Conservation (phyloP, 176 grass and related monocot species). For the Triticum urartu region DNA sequence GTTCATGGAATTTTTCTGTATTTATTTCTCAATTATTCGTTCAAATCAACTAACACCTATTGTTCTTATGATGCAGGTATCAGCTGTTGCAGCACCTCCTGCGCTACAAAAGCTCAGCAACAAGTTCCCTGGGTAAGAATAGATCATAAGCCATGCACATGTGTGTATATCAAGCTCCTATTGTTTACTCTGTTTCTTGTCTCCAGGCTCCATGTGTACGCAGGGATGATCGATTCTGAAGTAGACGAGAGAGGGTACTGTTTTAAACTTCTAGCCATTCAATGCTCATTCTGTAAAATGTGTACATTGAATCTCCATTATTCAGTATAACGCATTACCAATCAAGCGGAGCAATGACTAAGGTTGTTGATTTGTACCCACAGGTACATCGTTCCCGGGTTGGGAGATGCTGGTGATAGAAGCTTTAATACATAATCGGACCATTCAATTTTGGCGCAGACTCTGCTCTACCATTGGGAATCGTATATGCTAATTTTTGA, state of each 20-base stretch:
- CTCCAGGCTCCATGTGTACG: conserved; percentile 84
- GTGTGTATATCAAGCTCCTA: conserved; percentile 18
- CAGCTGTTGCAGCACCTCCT: conserved; percentile 87
- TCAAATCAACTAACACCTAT: conserved; percentile 9
- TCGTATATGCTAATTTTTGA: conserved; percentile 2
- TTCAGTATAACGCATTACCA: not conserved
- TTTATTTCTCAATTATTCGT: not conserved
- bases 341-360: not conserved
- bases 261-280: conserved; percentile 1
- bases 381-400: conserved; percentile 93
- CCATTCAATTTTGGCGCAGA: conserved; percentile 1
- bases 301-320: not conserved
- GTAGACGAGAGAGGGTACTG: conserved; percentile 97
- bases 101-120: conserved; percentile 83
- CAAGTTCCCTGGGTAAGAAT: conserved; percentile 86
- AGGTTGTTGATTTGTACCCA: not conserved
- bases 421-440: conserved; percentile 68
- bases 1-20: conserved; percentile 22
- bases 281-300: not conserved
- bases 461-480: not conserved
- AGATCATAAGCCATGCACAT: not conserved
- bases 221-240: conserved; percentile 85
- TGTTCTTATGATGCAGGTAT: conserved; percentile 51
- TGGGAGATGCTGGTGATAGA: conserved; percentile 97
- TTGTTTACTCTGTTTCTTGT: not conserved